Percentiles rank a stretch among this genome's conserved stretches.
Evolutionary conservation across 768 basidiomycete species (phyloP).

Genomic region (Tulasnella calospora): DNA sequence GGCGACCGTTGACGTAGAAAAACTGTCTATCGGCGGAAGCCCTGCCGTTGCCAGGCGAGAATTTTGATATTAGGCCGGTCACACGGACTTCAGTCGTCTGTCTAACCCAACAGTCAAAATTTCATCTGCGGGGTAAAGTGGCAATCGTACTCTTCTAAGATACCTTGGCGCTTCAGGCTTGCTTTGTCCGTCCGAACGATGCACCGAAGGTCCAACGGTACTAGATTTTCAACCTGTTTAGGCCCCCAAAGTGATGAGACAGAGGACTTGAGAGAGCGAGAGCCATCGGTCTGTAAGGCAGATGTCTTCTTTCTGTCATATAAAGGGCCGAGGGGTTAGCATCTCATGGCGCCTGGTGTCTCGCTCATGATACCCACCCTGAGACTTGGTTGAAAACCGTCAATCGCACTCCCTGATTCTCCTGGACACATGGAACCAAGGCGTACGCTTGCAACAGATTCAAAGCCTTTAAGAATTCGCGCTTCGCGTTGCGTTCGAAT

Average conservation of each 20-base stretch:
- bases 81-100: conserved; percentile 47
- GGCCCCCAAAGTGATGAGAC: conserved; percentile 79
- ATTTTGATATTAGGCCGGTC: conserved; percentile 79
- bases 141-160: conserved; percentile 7
- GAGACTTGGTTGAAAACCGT: conserved; percentile 63
- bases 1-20: conserved; percentile 87
- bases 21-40: conserved; percentile 82
- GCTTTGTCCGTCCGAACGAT: conserved; percentile 61
- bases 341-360: background rate
- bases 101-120: background rate
- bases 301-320: conserved; percentile 41
- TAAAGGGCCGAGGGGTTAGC: background rate
- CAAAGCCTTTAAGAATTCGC: conserved; percentile 85
- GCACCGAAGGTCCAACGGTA: conserved; percentile 67
- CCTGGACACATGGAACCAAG: conserved; percentile 64
- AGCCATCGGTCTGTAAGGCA: conserved; percentile 70
- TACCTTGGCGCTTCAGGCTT: conserved; percentile 39
- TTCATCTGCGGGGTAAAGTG: background rate
- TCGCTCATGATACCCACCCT: conserved; percentile 50
- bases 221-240: conserved; percentile 67
- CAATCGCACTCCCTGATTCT: conserved; percentile 61
- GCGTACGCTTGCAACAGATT: conserved; percentile 82
- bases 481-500: conserved; percentile 78
- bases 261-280: conserved; percentile 55
- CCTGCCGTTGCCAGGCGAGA: conserved; percentile 67